A percentile compares a stretch with the other conserved stretches of the same genome.
These are phyloP conservation scores for Mycena vulgaris DNA, from an alignment of 768 basidiomycete species.

Conservation along the genomic window DNA sequence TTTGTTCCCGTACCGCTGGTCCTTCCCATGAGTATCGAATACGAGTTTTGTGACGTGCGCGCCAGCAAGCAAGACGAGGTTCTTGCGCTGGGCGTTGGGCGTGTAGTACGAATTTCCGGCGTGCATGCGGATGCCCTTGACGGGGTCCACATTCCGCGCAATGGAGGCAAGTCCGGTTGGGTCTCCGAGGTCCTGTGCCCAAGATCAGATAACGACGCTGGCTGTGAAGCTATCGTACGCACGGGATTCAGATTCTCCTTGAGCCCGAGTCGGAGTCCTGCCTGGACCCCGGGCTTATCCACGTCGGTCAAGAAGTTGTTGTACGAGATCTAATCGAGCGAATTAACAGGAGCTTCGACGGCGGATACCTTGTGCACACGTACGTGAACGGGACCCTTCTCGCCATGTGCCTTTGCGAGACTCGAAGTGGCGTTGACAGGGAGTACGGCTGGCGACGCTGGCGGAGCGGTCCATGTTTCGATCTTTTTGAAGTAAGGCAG, in stretches of 20 bases:
- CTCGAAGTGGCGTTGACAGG: neutral
- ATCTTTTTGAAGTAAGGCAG: neutral
- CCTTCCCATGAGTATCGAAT: neutral
- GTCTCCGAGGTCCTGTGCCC: neutral
- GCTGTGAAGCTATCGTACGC: neutral
- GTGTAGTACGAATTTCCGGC: neutral
- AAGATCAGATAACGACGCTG: neutral
- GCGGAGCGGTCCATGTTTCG: neutral
- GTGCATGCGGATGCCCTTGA: neutral
- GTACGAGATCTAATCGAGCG: neutral
- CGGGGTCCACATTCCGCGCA: neutral
- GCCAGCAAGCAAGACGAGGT: neutral
- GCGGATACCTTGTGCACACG: neutral
- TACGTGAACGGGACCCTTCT: neutral
- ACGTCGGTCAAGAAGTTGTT: neutral
- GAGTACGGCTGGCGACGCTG: neutral
- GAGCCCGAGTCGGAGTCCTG: neutral
- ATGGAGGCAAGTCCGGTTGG: neutral
- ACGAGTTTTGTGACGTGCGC: neutral
- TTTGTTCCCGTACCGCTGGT: no score
- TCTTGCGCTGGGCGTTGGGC: neutral
- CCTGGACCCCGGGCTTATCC: neutral
- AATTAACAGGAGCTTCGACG: neutral
- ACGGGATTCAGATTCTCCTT: neutral
- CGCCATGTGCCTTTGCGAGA: neutral